Evolutionary conservation across 257 asterid species (phyloP).

Genomic region (Solanum stenotomum): DNA sequence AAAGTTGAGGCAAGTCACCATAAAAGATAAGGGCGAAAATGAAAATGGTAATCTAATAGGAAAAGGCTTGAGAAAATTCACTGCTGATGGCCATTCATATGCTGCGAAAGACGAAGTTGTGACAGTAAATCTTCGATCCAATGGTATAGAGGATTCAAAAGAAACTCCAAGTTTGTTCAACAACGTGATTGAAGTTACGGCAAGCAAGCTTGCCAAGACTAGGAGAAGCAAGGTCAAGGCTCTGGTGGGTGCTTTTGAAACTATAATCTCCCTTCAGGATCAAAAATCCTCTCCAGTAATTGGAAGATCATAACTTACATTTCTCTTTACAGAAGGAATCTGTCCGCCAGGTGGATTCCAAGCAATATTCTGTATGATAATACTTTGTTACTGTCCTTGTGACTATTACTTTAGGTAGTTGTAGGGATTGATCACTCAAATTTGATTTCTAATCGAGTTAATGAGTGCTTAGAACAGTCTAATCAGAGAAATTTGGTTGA

Average conservation of each 20-base stretch:
- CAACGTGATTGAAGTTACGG: conserved; percentile 42
- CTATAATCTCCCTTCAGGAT: conserved; percentile 48
- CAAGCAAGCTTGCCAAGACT: conserved; percentile 36
- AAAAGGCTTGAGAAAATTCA: not conserved
- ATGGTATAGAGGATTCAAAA: not conserved
- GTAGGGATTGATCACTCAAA: conserved; percentile 2
- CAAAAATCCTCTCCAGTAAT: not conserved
- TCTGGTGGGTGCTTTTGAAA: conserved; percentile 59
- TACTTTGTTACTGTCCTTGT: not conserved
- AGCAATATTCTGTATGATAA: not conserved
- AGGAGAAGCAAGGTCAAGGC: conserved; percentile 51
- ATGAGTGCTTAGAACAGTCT: conserved; percentile 2
- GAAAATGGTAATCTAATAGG: not conserved
- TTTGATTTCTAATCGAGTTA: conserved; percentile 1
- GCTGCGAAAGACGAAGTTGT: not conserved
- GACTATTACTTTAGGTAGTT: not conserved
- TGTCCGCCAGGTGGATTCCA: not conserved
- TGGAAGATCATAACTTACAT: not conserved
- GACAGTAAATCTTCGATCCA: not conserved
- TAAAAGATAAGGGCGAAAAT: not conserved
- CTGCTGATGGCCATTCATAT: not conserved
- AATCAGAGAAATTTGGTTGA: not conserved
- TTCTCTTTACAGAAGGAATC: not conserved
- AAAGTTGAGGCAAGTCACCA: not conserved
- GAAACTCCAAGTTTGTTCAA: conserved; percentile 2